These are phyloP conservation scores for Tubosaeta brunneosetosa DNA, from an alignment of 768 basidiomycete genomes.

Conservation along the genomic window DNA sequence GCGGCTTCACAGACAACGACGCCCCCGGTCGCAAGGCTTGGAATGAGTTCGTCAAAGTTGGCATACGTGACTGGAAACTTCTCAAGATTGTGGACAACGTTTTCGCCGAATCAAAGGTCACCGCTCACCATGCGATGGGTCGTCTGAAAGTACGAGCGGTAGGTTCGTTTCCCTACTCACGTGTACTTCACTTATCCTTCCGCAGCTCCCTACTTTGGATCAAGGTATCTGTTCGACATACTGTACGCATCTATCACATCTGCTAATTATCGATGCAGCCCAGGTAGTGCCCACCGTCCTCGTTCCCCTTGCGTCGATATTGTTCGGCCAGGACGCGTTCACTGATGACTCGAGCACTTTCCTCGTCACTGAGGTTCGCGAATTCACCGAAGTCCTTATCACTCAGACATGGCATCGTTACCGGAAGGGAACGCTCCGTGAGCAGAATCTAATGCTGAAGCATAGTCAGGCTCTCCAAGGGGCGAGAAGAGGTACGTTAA, in stretches of 20 bases:
- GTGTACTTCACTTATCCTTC: neutral
- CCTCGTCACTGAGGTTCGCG: neutral
- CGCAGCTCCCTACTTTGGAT: neutral
- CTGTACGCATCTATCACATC: no score
- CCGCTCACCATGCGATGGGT: neutral
- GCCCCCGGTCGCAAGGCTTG: neutral
- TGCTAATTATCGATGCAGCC: neutral
- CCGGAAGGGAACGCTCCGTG: neutral
- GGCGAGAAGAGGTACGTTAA: no score
- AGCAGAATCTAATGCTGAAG: neutral
- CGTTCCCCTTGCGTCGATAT: neutral
- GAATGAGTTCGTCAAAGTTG: neutral
- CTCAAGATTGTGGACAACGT: neutral
- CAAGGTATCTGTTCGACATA: neutral
- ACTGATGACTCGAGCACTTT: neutral
- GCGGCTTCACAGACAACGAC: neutral
- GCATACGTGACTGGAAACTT: neutral
- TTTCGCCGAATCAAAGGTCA: neutral
- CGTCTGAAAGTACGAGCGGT: neutral
- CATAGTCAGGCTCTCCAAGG: no score
- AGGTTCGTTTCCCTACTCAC: neutral
- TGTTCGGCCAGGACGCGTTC: neutral
- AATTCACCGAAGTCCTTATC: neutral
- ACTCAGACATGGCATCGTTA: neutral
- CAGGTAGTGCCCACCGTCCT: neutral